phyloP scores from a whole-genome alignment of 257 asterid species.

The Lycium barbarum region DNA sequence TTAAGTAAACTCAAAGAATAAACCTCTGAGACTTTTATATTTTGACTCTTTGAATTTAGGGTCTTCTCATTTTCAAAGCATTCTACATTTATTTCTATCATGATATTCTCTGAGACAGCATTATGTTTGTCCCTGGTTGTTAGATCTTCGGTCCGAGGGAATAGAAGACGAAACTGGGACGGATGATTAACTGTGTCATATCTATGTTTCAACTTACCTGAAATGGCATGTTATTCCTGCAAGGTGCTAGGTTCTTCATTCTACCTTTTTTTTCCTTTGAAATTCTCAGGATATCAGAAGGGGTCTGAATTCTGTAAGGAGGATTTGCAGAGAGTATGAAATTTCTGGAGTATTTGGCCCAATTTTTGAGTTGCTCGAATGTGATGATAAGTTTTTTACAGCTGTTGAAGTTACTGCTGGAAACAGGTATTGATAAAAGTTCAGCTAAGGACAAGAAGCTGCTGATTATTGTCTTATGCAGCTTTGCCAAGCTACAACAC shows the following conservation, averaged over 20 bases:
- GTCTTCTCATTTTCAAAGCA: conserved; percentile 21
- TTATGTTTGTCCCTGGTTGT: conserved; percentile 22
- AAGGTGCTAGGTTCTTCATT: conserved; percentile 8
- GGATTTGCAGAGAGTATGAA: conserved; percentile 61
- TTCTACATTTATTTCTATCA: not conserved
- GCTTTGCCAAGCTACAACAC: conserved; percentile 23
- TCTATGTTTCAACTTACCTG: not conserved
- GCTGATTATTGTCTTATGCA: conserved; percentile 15
- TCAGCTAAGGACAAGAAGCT: conserved; percentile 26
- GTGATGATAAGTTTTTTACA: conserved; percentile 90
- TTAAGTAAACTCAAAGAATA: not conserved
- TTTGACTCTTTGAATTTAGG: not conserved
- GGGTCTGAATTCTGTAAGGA: conserved; percentile 87
- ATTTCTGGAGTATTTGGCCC: conserved; percentile 91
- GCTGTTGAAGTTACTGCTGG: conserved; percentile 99
- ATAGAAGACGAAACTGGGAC: not conserved
- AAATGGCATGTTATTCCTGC: not conserved
- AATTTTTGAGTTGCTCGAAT: conserved; percentile 84
- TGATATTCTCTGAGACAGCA: conserved; percentile 21
- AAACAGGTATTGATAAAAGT: conserved; percentile 65
- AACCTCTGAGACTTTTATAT: not conserved
- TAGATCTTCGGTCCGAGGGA: not conserved
- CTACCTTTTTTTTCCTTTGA: not conserved
- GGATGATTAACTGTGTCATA: conserved; percentile 1
- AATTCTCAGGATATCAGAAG: conserved; percentile 88